A percentile compares a stretch with the other conserved stretches of the same genome.
These are phyloP conservation scores for Aspergillus tamarii DNA, from an alignment of 2,329 filamentous ascomycete genomes.

Conservation along the genomic window DNA sequence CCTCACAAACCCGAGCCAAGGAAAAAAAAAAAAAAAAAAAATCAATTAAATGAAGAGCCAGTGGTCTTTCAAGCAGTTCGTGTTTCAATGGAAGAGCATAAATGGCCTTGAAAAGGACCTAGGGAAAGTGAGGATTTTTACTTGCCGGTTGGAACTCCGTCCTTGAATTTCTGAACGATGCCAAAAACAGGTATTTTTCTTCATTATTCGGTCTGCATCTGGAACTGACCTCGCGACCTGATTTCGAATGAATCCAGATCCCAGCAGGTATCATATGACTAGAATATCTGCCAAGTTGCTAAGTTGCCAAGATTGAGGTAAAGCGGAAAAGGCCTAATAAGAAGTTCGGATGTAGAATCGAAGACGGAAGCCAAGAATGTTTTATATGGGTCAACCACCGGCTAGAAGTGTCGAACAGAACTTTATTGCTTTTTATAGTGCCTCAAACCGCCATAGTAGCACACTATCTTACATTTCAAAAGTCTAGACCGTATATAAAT, in stretches of 20 bases:
- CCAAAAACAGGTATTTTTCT: background rate
- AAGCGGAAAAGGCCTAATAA: background rate
- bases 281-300: no score
- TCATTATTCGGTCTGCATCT: background rate
- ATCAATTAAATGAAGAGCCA: background rate
- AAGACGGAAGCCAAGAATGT: background rate
- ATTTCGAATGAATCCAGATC: background rate
- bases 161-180: background rate
- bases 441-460: background rate
- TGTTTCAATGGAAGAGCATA: background rate
- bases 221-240: background rate
- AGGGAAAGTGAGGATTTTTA: no score
- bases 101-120: no score
- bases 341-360: background rate
- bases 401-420: background rate
- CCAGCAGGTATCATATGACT: background rate
- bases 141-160: background rate
- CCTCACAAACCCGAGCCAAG: no score
- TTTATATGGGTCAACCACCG: background rate
- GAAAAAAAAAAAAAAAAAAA: no score
- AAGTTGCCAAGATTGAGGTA: background rate
- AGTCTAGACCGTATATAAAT: background rate
- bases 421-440: background rate
- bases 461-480: accelerated
- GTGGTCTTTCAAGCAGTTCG: background rate